These are phyloP conservation scores for Aspergillus brasiliensis DNA, from an alignment of 2,329 filamentous ascomycete species.

Conservation along the genomic window DNA sequence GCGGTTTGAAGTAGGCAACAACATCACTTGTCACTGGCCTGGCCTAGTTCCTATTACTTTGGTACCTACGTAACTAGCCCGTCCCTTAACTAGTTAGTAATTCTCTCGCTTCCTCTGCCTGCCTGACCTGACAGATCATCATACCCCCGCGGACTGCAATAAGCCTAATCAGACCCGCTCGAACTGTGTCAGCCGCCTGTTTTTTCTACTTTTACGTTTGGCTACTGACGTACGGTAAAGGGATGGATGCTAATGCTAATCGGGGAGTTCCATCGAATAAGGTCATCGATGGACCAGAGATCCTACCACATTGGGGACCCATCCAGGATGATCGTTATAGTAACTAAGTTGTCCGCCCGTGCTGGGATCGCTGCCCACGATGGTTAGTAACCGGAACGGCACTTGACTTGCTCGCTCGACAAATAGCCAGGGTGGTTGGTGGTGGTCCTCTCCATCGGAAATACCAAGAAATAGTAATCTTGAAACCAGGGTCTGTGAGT, in stretches of 20 bases:
- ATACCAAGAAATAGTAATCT: background rate
- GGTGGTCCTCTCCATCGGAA: background rate
- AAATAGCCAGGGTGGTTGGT: background rate
- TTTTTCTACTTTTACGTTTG: background rate
- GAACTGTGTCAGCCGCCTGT: background rate
- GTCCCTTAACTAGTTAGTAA: too few relatives aligned
- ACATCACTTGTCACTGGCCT: background rate
- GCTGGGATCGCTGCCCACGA: background rate
- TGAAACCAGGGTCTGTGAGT: background rate
- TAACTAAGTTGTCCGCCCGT: background rate
- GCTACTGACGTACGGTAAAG: background rate
- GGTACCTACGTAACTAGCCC: background rate
- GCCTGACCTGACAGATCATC: background rate
- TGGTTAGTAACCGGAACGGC: background rate
- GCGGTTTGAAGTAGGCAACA: background rate
- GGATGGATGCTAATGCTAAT: too few relatives aligned
- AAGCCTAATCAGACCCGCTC: conserved; percentile 1
- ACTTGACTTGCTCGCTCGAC: background rate
- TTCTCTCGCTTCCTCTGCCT: background rate
- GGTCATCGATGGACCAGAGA: background rate
- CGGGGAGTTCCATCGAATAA: conserved; percentile 4
- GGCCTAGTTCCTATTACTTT: background rate
- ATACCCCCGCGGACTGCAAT: background rate
- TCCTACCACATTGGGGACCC: background rate
- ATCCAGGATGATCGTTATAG: conserved; percentile 3